Percentiles rank a stretch among this genome's conserved stretches.
Evolutionary conservation across 768 basidiomycete genomes (phyloP).

Genomic region (Lentinula sp.): DNA sequence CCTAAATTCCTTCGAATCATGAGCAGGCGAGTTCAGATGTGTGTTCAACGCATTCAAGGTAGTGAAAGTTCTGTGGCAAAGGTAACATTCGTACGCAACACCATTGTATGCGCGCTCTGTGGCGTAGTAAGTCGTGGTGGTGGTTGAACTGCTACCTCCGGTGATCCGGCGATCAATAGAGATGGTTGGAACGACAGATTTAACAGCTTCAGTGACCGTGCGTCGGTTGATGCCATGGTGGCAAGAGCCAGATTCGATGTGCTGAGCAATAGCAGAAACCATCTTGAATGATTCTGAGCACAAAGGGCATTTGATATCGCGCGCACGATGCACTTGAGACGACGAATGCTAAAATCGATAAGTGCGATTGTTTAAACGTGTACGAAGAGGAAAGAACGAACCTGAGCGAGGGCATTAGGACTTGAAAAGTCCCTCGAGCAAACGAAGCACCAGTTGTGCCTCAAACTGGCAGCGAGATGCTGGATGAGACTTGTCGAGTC

Average conservation of each 20-base stretch:
- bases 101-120: slow-evolving; percentile 33
- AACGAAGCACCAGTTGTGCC: slow-evolving; percentile 28
- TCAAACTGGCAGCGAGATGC: slow-evolving; percentile 15
- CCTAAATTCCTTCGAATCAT: slow-evolving; percentile 33
- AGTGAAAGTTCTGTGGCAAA: slow-evolving; percentile 29
- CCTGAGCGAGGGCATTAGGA: slow-evolving; percentile 13
- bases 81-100: slow-evolving; percentile 30
- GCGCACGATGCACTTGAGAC: slow-evolving; percentile 20
- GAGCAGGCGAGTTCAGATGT: slow-evolving; percentile 28
- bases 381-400: slow-evolving; percentile 10
- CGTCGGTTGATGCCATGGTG: slow-evolving; percentile 25
- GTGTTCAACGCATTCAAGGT: slow-evolving; percentile 24
- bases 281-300: slow-evolving; percentile 27
- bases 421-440: slow-evolving; percentile 23
- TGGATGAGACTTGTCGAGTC: slow-evolving; percentile 11
- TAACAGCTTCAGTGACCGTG: slow-evolving; percentile 29
- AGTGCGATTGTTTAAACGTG: neutral
- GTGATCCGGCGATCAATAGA: slow-evolving; percentile 24
- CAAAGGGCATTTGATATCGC: slow-evolving; percentile 23
- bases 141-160: slow-evolving; percentile 4
- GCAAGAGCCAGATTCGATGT: slow-evolving; percentile 33
- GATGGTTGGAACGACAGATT: slow-evolving; percentile 25
- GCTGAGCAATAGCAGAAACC: slow-evolving; percentile 29
- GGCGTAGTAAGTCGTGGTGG: slow-evolving; percentile 21
- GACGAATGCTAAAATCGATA: slow-evolving; percentile 16